These are phyloP conservation scores for Suillus variegatus DNA, from an alignment of 768 basidiomycete species.

Conservation along the genomic window DNA sequence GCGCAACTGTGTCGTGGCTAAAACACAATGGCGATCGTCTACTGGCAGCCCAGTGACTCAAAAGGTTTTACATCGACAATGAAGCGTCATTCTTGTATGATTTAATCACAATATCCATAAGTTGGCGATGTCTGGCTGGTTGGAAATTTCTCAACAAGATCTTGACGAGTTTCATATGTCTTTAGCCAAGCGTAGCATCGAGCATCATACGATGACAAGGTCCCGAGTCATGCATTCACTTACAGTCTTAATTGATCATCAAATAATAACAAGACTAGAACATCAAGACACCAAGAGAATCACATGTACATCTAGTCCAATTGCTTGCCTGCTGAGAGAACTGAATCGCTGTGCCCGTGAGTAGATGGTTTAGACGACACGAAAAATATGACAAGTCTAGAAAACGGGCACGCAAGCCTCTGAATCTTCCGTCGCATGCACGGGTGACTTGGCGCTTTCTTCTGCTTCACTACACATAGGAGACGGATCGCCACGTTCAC, in stretches of 20 bases:
- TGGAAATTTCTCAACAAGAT: background rate
- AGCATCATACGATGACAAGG: background rate
- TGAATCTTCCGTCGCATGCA: too few species aligned
- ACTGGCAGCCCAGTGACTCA: background rate
- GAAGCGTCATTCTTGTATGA: background rate
- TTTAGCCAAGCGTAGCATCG: background rate
- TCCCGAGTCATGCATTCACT: background rate
- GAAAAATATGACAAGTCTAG: too few species aligned
- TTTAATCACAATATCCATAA: background rate
- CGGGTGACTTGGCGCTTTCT: too few species aligned
- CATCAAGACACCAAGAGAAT: background rate
- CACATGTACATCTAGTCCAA: background rate
- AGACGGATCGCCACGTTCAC: too few species aligned
- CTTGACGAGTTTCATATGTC: background rate
- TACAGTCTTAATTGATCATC: background rate
- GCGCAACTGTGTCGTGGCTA: background rate
- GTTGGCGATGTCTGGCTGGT: background rate
- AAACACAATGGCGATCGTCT: background rate
- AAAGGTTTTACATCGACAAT: background rate
- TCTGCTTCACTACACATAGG: too few species aligned
- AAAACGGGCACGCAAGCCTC: too few species aligned
- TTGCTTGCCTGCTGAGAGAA: too few species aligned
- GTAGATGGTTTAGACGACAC: too few species aligned
- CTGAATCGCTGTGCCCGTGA: too few species aligned
- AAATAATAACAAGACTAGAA: background rate